Base-by-base conservation (phyloP, 2,329 filamentous ascomycete genomes). In the Monosporascus sp. region DNA sequence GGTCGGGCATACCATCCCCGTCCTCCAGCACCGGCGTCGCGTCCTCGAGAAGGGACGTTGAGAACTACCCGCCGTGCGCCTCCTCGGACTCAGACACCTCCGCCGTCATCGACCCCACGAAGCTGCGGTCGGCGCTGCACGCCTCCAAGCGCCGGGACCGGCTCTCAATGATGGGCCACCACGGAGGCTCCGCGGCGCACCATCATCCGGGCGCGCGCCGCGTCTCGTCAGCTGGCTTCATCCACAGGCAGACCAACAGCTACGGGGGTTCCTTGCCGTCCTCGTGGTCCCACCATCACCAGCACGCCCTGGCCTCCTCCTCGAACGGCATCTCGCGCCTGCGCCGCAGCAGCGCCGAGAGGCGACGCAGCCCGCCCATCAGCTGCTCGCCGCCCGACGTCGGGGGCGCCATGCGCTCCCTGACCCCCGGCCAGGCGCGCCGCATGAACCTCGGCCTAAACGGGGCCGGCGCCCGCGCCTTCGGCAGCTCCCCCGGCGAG, bases 281-380 rank as follows among this genome's bases (percentile, higher is more conserved):
- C 14, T 46, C 43, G 22, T 22, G 8, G 22, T 22, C 8, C 43
- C 43, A 46, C 43, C 43, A 46, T 17, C 22, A 44, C 11, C 41
- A 44, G n/a, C 18, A 24, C 18, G 1, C 72, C 15, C 65, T 77
- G 41, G 72, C 79, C 6, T 80, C 77, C 60, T 73, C 68, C 58
- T 71, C 77, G 6, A 82, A 82, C 63, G 81, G 80, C 44, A 79
- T 84, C 60, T 81, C 78, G 41, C 72, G 80, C 44, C 71, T 80
- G 51, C 72, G 80, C 41, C 72, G 79, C 39, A 73, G 72, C 55
- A 80, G 77, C 55, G 64, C 72, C 2, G 79, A 82, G 65, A 71
- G 77, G 47, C 72, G 77, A 37, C 71, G 74, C 49, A 80, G 77
- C 55, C 79, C 80, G 14, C 80, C 81, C 15, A 74, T 83, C 60